Conservation (phyloP, 768 basidiomycete genomes). For the Harrya chromipes region DNA sequence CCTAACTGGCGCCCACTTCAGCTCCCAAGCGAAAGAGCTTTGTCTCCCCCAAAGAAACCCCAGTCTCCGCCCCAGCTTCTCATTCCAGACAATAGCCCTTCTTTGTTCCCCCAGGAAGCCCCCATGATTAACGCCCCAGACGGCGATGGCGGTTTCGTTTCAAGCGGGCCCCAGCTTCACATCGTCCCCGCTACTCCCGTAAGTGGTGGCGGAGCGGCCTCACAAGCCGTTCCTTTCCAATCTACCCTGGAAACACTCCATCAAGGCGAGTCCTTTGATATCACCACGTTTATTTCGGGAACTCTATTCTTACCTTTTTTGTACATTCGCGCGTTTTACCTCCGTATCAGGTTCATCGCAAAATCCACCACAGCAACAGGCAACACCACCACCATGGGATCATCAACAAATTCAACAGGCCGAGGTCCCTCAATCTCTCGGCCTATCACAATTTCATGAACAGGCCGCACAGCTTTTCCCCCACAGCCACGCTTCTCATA, state of each 20-base stretch:
- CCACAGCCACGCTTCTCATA: constrained; percentile 35
- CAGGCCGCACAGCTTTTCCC: constrained; percentile 30
- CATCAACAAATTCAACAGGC: constrained; percentile 35
- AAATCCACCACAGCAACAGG: constrained; percentile 33
- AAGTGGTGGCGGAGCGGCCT: constrained; percentile 52
- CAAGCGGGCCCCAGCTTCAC: constrained; percentile 61
- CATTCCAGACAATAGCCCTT: constrained; percentile 55
- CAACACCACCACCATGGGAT: constrained; percentile 34
- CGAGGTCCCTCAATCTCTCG: constrained; percentile 30
- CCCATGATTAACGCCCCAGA: constrained; percentile 63
- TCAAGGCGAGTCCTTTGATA: constrained; percentile 47
- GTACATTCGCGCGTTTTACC: constrained; percentile 22
- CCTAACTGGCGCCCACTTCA: constrained; percentile 54
- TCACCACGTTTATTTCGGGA: constrained; percentile 33
- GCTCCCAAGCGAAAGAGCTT: constrained; percentile 41
- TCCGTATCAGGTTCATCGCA: constrained; percentile 31
- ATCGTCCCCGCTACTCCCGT: constrained; percentile 85
- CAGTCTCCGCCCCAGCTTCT: constrained; percentile 61
- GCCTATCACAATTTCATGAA: constrained; percentile 29
- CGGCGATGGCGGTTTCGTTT: constrained; percentile 46
- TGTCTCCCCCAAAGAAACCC: constrained; percentile 48
- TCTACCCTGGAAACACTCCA: constrained; percentile 46
- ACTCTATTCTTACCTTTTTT: constrained; percentile 28
- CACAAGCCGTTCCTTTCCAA: constrained; percentile 51
- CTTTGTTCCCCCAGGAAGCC: constrained; percentile 38